Evolutionary conservation across 129 eudicot species (phyloP).

Genomic region (Solidago caesia): DNA sequence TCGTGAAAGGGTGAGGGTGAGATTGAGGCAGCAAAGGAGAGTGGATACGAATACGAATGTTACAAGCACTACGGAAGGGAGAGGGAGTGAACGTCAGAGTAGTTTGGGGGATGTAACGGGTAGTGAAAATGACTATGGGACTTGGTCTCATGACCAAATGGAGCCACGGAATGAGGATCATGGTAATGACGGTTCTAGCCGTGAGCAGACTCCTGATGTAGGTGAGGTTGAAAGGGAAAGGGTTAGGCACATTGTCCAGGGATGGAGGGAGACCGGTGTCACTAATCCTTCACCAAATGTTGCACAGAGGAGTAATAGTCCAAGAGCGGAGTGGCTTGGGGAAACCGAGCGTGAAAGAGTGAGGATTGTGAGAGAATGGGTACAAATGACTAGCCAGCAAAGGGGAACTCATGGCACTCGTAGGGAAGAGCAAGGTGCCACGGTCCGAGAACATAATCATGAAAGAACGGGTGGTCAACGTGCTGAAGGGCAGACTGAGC

Average conservation of each 20-base stretch:
- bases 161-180: constrained; percentile 47
- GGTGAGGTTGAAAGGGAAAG: constrained; percentile 98
- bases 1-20: constrained; percentile 81
- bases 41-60: constrained; percentile 62
- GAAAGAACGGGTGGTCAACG: constrained; percentile 54
- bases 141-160: constrained; percentile 65
- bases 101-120: constrained; percentile 65
- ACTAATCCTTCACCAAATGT: constrained; percentile 54
- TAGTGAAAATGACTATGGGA: constrained; percentile 69
- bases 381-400: constrained; percentile 93
- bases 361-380: constrained; percentile 96
- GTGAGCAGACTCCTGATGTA: constrained; percentile 92
- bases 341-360: constrained; percentile 97
- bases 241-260: constrained; percentile 94
- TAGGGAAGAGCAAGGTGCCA: constrained; percentile 56
- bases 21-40: constrained; percentile 73
- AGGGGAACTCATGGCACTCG: constrained; percentile 62
- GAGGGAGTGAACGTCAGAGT: constrained; percentile 58
- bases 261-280: constrained; percentile 94
- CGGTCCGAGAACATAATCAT: constrained; percentile 31
- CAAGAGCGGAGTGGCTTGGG: constrained; percentile 95
- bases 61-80: constrained; percentile 59
- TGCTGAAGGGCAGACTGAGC: constrained; percentile 86
- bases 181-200: constrained; percentile 56
- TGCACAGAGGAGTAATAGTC: constrained; percentile 52